Percentiles rank a stretch among this genome's conserved stretches.
Evolutionary conservation across 2,329 filamentous ascomycete species (phyloP).

Genomic region (Microsporum ferrugineum): DNA sequence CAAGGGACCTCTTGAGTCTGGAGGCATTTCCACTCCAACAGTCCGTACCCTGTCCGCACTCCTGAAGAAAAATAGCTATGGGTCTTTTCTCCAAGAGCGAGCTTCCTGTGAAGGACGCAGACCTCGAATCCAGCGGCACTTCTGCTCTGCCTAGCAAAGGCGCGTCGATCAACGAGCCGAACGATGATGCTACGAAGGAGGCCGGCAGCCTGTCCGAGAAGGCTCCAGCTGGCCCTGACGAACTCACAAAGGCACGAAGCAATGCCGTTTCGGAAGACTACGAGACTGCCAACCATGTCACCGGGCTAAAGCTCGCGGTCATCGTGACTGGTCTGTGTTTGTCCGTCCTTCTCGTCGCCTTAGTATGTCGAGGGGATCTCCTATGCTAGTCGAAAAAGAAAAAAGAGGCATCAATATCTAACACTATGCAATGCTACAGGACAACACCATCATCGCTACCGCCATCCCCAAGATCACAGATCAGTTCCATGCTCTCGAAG

Average conservation of each 20-base stretch:
- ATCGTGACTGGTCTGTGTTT: conserved; percentile 12
- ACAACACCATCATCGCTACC: conserved; percentile 36
- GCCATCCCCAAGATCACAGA: conserved; percentile 40
- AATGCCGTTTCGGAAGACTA: conserved; percentile 4
- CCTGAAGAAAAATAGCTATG: not conserved
- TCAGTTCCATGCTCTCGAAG: conserved; percentile 36
- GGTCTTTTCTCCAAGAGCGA: not conserved
- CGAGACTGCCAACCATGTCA: conserved; percentile 6
- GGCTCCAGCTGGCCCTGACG: not conserved
- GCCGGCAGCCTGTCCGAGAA: not conserved
- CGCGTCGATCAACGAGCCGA: conserved; percentile 1
- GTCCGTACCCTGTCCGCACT: not conserved
- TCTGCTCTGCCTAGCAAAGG: conserved; percentile 6
- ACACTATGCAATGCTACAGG: conserved; percentile 16
- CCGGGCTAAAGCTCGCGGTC: conserved; percentile 11
- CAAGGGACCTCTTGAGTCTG: not conserved
- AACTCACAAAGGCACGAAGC: not conserved
- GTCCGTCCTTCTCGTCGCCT: conserved; percentile 13
- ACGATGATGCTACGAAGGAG: not conserved
- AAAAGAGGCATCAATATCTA: not conserved
- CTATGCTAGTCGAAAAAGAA: not conserved
- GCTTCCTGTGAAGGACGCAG: not conserved
- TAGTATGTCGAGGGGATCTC: conserved; percentile 5
- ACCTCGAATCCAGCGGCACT: conserved; percentile 1
- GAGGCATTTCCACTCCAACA: not conserved